phyloP scores from a whole-genome alignment of 768 basidiomycete species.

The Strobilomyces confusus region DNA sequence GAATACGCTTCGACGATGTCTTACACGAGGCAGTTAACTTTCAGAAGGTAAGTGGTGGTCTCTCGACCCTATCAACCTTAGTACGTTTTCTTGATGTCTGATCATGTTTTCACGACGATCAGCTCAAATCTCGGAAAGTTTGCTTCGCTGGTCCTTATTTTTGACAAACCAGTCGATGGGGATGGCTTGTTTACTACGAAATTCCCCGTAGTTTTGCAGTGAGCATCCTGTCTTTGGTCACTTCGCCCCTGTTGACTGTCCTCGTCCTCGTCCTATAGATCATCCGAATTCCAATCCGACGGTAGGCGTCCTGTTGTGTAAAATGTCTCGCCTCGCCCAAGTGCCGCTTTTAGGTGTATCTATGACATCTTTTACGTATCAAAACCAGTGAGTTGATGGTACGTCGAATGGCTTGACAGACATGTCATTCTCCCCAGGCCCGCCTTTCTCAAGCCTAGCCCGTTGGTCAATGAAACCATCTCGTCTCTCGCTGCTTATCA shows the following conservation, averaged over 20 bases:
- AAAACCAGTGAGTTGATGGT: neutral
- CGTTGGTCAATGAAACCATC: neutral
- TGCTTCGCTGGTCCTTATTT: neutral
- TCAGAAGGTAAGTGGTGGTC: neutral
- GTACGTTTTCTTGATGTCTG: neutral
- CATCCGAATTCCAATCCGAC: neutral
- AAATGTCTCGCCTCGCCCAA: neutral
- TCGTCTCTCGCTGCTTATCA: neutral
- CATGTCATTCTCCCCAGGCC: neutral
- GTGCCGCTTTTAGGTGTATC: neutral
- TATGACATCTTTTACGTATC: neutral
- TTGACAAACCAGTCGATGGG: neutral
- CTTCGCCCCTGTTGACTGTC: neutral
- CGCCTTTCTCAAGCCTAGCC: neutral
- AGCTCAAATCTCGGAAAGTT: neutral
- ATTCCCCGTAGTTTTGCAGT: neutral
- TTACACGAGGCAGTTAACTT: neutral
- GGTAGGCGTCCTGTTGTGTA: neutral
- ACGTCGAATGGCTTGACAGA: neutral
- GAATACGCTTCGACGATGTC: neutral
- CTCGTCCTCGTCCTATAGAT: neutral
- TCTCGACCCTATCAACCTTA: neutral
- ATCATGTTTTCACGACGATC: neutral
- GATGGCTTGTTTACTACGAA: neutral
- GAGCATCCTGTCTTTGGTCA: neutral